phyloP scores from a whole-genome alignment of 2,329 filamentous ascomycete genomes.

The Bipolaris bicolor region DNA sequence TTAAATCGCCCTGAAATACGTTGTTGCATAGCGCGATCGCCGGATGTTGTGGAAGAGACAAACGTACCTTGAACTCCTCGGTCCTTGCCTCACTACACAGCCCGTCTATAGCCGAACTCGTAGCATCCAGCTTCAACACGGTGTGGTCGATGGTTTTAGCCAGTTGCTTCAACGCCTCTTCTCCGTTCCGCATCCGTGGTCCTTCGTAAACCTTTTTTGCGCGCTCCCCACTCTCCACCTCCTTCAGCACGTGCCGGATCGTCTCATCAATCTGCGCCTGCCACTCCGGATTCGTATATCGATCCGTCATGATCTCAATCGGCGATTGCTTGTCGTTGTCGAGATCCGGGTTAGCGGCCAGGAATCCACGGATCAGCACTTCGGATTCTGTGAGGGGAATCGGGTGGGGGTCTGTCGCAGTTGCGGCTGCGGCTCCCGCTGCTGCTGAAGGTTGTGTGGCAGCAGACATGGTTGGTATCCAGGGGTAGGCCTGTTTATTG shows the following conservation, averaged over 20 bases:
- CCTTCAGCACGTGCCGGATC: conserved; percentile 35
- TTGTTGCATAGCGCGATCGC: neutral
- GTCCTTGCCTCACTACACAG: conserved; percentile 62
- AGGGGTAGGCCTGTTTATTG: conserved; percentile 4
- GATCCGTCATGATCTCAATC: conserved; percentile 47
- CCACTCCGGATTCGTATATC: conserved; percentile 56
- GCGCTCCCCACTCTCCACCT: conserved; percentile 37
- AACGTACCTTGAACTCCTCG: conserved; percentile 53
- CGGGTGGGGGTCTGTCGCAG: conserved; percentile 25
- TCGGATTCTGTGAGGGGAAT: conserved; percentile 43
- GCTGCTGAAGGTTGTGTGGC: conserved; percentile 14
- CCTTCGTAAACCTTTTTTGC: conserved; percentile 36
- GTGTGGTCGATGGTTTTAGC: conserved; percentile 57
- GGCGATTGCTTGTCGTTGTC: conserved; percentile 33
- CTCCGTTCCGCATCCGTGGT: conserved; percentile 35
- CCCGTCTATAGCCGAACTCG: conserved; percentile 56
- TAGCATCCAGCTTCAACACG: conserved; percentile 57
- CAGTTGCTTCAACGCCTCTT: conserved; percentile 36
- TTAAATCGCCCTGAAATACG: neutral
- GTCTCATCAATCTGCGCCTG: conserved; percentile 49
- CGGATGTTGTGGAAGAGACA: neutral
- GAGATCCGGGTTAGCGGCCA: conserved; percentile 42
- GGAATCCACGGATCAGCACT: conserved; percentile 40
- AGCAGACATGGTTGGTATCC: conserved; percentile 19
- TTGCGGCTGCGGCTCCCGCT: conserved; percentile 7